Conservation (phyloP, 805 yeast genomes). For the Ogataea ramenticola region DNA sequence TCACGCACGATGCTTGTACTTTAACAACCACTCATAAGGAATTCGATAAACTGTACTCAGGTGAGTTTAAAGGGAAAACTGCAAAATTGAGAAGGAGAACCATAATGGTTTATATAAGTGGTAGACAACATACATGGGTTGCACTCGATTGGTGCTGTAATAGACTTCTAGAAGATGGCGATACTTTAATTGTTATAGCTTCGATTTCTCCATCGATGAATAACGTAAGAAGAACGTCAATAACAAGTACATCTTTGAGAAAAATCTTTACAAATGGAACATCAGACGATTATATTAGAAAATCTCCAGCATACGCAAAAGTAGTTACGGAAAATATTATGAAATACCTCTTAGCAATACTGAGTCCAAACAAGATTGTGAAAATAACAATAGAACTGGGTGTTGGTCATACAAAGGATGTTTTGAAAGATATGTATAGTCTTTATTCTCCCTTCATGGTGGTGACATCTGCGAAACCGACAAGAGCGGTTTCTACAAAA, state of each 20-base stretch:
- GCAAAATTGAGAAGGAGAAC: conserved; percentile 43
- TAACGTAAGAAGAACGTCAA: conserved; percentile 14
- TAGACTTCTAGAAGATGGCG: conserved; percentile 54
- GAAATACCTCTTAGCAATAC: conserved; percentile 42
- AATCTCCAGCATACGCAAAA: conserved; percentile 40
- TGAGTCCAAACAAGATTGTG: conserved; percentile 38
- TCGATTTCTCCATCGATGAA: conserved; percentile 31
- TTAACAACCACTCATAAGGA: conserved; percentile 38
- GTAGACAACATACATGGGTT: conserved; percentile 76
- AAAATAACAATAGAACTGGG: conserved; percentile 55
- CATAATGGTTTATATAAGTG: conserved; percentile 59
- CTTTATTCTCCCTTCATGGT: conserved; percentile 57
- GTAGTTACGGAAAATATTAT: conserved; percentile 40
- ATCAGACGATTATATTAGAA: conserved; percentile 29
- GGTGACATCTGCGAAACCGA: conserved; percentile 47
- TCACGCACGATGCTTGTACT: conserved; percentile 34
- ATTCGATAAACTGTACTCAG: conserved; percentile 39
- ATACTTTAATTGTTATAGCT: conserved; percentile 56
- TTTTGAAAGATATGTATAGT: conserved; percentile 51
- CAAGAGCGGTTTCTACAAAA: conserved; percentile 40
- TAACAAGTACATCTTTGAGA: conserved; percentile 6
- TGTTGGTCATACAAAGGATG: conserved; percentile 48
- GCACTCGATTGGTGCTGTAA: conserved; percentile 65
- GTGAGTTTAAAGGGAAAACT: conserved; percentile 22
- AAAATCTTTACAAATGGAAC: conserved; percentile 3